phyloP scores from a whole-genome alignment of 23 red algal genomes.

The Cyanidioschyzon merolae region DNA sequence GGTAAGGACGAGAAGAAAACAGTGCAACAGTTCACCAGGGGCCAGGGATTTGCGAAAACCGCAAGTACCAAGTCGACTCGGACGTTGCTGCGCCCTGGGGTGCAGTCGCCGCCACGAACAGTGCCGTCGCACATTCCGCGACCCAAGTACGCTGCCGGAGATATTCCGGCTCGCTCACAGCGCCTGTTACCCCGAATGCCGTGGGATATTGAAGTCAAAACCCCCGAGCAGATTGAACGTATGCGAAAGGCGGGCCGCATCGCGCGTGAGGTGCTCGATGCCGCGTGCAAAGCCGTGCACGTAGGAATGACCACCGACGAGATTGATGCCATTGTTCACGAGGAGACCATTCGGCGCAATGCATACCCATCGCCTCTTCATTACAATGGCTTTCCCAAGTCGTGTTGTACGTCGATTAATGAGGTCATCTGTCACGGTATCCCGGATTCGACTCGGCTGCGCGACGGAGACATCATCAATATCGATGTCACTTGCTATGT shows the following conservation, averaged over 20 bases:
- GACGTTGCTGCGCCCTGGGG: constrained; percentile 43
- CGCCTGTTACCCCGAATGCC: constrained; percentile 29
- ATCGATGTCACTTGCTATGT: constrained; percentile 83
- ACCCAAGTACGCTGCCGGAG: constrained; percentile 59
- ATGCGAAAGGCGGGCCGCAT: constrained; percentile 63
- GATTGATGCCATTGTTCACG: constrained; percentile 89
- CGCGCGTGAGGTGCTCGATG: constrained; percentile 84
- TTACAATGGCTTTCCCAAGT: constrained; percentile 89
- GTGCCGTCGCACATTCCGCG: constrained; percentile 47
- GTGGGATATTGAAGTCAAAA: constrained; percentile 71
- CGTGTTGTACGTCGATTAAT: constrained; percentile 93
- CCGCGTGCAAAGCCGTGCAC: constrained; percentile 42
- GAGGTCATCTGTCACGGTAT: constrained; percentile 98
- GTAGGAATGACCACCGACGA: constrained; percentile 80
- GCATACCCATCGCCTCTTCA: constrained; percentile 90
- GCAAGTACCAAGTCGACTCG: neutral
- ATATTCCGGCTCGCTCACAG: constrained; percentile 17
- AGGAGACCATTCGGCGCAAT: constrained; percentile 44
- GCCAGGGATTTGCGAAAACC: neutral
- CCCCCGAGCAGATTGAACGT: constrained; percentile 42
- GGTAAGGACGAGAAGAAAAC: neutral
- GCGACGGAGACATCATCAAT: constrained; percentile 93
- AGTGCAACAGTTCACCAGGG: neutral
- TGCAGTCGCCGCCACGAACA: constrained; percentile 30
- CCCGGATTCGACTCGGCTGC: constrained; percentile 48